A percentile compares a stretch with the other conserved stretches of the same genome.
Evolutionary conservation across 2,329 filamentous ascomycete species (phyloP).

Genomic region (Paradendryphiella salina): DNA sequence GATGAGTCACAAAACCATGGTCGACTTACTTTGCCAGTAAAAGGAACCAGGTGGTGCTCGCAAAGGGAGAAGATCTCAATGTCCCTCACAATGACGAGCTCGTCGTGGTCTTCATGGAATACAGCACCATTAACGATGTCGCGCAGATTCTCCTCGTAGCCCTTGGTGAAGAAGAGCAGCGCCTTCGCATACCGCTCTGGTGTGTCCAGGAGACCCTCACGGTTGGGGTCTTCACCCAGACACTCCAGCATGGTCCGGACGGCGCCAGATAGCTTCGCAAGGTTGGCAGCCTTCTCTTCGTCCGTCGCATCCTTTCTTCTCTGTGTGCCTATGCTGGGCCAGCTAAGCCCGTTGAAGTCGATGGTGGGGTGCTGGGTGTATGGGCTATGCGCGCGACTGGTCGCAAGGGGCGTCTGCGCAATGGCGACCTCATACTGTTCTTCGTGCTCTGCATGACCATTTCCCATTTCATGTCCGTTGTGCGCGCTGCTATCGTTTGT

Average conservation of each 20-base stretch:
- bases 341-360: slow-evolving; percentile 60
- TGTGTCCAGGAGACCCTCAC: slow-evolving; percentile 65
- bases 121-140: slow-evolving; percentile 93
- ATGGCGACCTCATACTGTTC: slow-evolving; percentile 57
- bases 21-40: slow-evolving; percentile 78
- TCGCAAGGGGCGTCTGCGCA: slow-evolving; percentile 56
- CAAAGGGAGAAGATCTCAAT: slow-evolving; percentile 94
- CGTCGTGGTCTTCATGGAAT: slow-evolving; percentile 95
- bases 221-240: slow-evolving; percentile 66
- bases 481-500: slow-evolving; percentile 16
- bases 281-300: slow-evolving; percentile 60
- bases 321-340: slow-evolving; percentile 65
- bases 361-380: slow-evolving; percentile 56
- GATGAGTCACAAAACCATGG: neutral
- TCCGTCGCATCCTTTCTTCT: slow-evolving; percentile 62
- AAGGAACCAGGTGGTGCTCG: slow-evolving; percentile 96
- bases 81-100: slow-evolving; percentile 96
- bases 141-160: slow-evolving; percentile 90
- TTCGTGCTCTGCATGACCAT: slow-evolving; percentile 49
- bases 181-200: slow-evolving; percentile 93
- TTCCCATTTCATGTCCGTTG: slow-evolving; percentile 24
- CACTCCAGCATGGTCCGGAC: slow-evolving; percentile 67
- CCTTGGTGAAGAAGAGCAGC: slow-evolving; percentile 93
- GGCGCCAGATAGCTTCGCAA: slow-evolving; percentile 65
- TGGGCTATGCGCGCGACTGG: slow-evolving; percentile 56